Evolutionary conservation across 179 eudicot genomes (phyloP).

Genomic region (Patellifolia procumbens): DNA sequence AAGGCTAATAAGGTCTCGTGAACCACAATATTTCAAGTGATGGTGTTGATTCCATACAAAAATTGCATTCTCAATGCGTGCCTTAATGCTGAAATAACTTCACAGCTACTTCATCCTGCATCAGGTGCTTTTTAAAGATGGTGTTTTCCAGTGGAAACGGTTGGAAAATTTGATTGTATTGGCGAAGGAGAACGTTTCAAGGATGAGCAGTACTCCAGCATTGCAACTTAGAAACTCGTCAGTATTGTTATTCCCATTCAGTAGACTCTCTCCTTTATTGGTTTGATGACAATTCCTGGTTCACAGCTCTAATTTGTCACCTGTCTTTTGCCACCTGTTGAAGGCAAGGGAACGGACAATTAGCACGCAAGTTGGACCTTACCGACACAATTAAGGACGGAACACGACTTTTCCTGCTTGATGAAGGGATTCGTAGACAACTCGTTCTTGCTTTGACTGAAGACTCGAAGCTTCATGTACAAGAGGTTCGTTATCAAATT

Average conservation of each 20-base stretch:
- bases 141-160: constrained; percentile 95
- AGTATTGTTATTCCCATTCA: constrained; percentile 23
- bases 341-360: constrained; percentile 54
- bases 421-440: constrained; percentile 87
- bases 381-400: constrained; percentile 98
- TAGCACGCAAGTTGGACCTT: constrained; percentile 70
- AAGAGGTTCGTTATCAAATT: constrained; percentile 57
- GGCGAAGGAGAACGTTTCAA: constrained; percentile 92
- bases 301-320: constrained; percentile 8
- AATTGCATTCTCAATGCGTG: background rate
- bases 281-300: background rate
- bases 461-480: constrained; percentile 94
- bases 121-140: constrained; percentile 93
- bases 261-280: background rate
- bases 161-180: constrained; percentile 86
- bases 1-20: background rate
- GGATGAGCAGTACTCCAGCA: constrained; percentile 94
- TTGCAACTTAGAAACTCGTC: constrained; percentile 59
- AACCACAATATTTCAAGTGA: background rate
- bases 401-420: constrained; percentile 74
- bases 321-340: background rate
- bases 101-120: constrained; percentile 19
- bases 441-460: constrained; percentile 96
- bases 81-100: background rate
- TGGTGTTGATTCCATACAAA: background rate